phyloP scores from a whole-genome alignment of 169 alveolate genomes.

The Plasmodium relictum region DNA sequence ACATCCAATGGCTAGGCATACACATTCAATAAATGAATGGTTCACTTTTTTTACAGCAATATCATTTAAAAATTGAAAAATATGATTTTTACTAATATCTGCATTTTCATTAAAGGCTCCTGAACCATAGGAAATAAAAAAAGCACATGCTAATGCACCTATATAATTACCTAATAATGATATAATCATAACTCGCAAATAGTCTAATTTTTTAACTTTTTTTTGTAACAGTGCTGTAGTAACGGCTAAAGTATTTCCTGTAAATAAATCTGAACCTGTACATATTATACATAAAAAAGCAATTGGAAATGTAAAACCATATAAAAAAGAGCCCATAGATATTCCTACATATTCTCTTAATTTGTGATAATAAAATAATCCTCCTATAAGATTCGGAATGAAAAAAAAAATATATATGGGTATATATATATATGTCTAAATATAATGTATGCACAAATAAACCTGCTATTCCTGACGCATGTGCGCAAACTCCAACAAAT shows the following conservation, averaged over 20 bases:
- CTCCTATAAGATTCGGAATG: slow-evolving; percentile 12
- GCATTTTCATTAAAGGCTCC: slow-evolving; percentile 67
- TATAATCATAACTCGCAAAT: slow-evolving; percentile 75
- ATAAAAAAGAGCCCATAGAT: slow-evolving; percentile 73
- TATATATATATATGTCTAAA: background rate
- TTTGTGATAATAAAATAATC: slow-evolving; percentile 57
- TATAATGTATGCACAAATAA: background rate
- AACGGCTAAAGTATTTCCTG: slow-evolving; percentile 84
- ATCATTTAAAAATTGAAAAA: slow-evolving; percentile 53
- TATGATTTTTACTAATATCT: slow-evolving; percentile 28
- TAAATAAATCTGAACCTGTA: slow-evolving; percentile 87
- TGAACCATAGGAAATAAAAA: slow-evolving; percentile 79
- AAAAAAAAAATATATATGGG: background rate
- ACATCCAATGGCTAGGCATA: slow-evolving; percentile 84
- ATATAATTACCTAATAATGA: slow-evolving; percentile 83
- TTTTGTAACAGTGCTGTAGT: slow-evolving; percentile 74
- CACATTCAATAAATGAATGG: slow-evolving; percentile 78
- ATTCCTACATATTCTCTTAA: slow-evolving; percentile 52
- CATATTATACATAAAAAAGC: slow-evolving; percentile 83
- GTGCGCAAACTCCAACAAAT: slow-evolving; percentile 71
- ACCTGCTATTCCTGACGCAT: slow-evolving; percentile 78
- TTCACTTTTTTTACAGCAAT: slow-evolving; percentile 64
- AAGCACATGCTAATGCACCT: slow-evolving; percentile 82
- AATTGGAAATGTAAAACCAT: slow-evolving; percentile 82
- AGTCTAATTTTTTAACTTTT: slow-evolving; percentile 27